phyloP scores from a whole-genome alignment of 225 moss, liverwort and hornwort genomes.

The Rhytidiadelphus loreus region DNA sequence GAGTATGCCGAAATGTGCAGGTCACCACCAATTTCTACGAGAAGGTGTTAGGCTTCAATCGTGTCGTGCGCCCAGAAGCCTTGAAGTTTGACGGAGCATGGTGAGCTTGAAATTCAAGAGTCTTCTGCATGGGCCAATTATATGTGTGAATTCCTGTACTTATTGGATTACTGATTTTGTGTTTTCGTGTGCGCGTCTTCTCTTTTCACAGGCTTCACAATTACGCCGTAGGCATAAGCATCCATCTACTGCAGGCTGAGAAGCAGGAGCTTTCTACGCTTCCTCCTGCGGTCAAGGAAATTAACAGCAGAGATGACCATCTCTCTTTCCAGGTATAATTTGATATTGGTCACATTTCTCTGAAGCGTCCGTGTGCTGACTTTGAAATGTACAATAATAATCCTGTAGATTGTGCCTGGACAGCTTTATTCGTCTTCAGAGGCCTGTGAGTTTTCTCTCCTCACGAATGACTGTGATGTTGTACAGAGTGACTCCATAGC shows the following conservation, averaged over 20 bases:
- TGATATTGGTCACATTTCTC: no score
- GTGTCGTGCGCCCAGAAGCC: slow-evolving; percentile 53
- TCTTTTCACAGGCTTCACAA: slow-evolving; percentile 62
- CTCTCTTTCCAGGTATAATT: slow-evolving; percentile 72
- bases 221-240: slow-evolving; percentile 69
- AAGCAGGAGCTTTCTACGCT: slow-evolving; percentile 1
- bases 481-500: slow-evolving; percentile 52
- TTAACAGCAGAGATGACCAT: slow-evolving; percentile 66
- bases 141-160: neutral
- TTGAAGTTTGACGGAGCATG: slow-evolving; percentile 65
- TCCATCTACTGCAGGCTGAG: slow-evolving; percentile 68
- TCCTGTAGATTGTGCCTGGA: neutral
- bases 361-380: neutral
- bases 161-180: neutral
- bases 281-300: slow-evolving; percentile 31
- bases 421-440: neutral
- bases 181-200: neutral
- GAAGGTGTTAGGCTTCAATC: slow-evolving; percentile 50
- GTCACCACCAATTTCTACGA: slow-evolving; percentile 44
- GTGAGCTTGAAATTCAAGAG: neutral
- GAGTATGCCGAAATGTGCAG: slow-evolving; percentile 37
- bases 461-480: neutral
- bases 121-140: neutral
- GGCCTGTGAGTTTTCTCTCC: neutral
- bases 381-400: no score